A percentile compares a stretch with the other conserved stretches of the same genome.
These are phyloP conservation scores for carrot (Daucus carota) DNA, from an alignment of 129 eudicot species.

Conservation along the genomic window DNA sequence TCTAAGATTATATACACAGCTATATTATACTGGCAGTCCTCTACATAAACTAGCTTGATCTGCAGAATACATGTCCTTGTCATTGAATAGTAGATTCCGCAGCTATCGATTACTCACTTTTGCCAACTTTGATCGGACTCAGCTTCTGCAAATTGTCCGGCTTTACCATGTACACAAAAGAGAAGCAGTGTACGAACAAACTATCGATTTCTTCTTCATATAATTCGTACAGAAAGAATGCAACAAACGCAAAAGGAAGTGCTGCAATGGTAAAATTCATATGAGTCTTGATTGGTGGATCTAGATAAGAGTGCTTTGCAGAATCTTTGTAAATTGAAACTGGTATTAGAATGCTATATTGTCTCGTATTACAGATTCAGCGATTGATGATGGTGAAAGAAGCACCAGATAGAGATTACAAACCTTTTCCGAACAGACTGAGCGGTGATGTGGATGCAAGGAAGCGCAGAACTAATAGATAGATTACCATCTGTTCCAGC, in stretches of 20 bases:
- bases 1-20: background rate
- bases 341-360: background rate
- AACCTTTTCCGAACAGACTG: constrained; percentile 13
- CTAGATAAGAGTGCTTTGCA: background rate
- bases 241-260: constrained; percentile 35
- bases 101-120: background rate
- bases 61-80: background rate
- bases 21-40: background rate
- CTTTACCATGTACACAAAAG: constrained; percentile 27
- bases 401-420: background rate
- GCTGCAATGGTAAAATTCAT: constrained; percentile 29
- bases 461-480: constrained; percentile 2
- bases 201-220: constrained; percentile 51
- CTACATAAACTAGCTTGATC: background rate
- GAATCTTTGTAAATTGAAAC: background rate
- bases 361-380: background rate
- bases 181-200: constrained; percentile 23
- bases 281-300: background rate
- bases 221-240: constrained; percentile 52
- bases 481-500: constrained; percentile 12
- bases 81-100: background rate
- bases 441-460: constrained; percentile 6
- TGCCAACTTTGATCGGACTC: constrained; percentile 7
- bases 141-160: background rate
- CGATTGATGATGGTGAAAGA: background rate